A percentile compares a stretch with the other conserved stretches of the same genome.
phyloP scores from a whole-genome alignment of 352 stramenopile species.

The Pythium vanterpoolii region DNA sequence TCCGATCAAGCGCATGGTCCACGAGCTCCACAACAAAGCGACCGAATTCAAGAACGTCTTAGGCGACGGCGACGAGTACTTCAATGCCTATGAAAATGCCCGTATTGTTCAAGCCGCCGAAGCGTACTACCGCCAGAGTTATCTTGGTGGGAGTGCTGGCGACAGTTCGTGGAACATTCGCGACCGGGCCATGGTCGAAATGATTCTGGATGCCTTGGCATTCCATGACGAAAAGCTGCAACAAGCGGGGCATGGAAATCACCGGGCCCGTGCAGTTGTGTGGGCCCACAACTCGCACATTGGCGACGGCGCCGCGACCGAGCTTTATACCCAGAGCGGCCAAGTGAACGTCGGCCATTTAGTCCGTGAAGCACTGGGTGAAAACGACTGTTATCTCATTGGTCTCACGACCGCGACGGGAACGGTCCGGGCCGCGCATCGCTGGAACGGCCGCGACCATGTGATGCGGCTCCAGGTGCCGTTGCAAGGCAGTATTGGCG shows the following conservation, averaged over 20 bases:
- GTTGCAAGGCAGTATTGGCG: conserved; percentile 17
- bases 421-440: conserved; percentile 23
- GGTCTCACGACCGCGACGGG: conserved; percentile 28
- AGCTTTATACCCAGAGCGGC: conserved; percentile 18
- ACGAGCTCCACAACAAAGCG: conserved; percentile 23
- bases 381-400: conserved; percentile 26
- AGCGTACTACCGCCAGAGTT: conserved; percentile 36
- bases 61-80: conserved; percentile 32
- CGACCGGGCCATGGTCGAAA: conserved; percentile 31
- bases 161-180: conserved; percentile 33
- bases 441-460: conserved; percentile 30
- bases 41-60: conserved; percentile 32
- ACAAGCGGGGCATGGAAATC: not conserved
- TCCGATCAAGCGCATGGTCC: conserved; percentile 24
- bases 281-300: conserved; percentile 41
- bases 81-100: conserved; percentile 35
- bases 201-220: conserved; percentile 28
- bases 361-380: conserved; percentile 22
- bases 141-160: conserved; percentile 8
- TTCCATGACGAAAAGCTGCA: conserved; percentile 34
- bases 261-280: conserved; percentile 22
- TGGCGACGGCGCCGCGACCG: conserved; percentile 26
- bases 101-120: conserved; percentile 30
- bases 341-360: conserved; percentile 36
- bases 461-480: conserved; percentile 26